Base-by-base conservation (phyloP, 2,329 filamentous ascomycete genomes). In the Trichocomaceae sp. region DNA sequence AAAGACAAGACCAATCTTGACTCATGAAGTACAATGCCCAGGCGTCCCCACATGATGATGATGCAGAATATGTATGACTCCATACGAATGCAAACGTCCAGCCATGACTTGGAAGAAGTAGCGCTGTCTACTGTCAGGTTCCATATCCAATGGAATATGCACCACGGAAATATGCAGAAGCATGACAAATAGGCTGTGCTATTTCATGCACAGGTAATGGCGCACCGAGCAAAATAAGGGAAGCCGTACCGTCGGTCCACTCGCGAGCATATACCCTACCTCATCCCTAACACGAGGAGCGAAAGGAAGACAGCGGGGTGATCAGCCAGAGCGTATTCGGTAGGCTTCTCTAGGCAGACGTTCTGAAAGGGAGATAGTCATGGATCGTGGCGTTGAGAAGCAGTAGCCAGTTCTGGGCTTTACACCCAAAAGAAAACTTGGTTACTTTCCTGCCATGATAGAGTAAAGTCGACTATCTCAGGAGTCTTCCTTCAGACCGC, bases 401-500 rank as follows among this genome's bases (percentile, higher is more conserved):
- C 7, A 20, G 7, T 9, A 12, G 39, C 17, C 17, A 17, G 17
- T 22, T 42, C 39, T 22, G 39, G 39, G 17, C 39, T 42, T 22
- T 22, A 42, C 39, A 22, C 39, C 39, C 19, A 13, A 42, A 29
- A 19, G 7, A 22, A 42, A 39, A 17, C 39, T 20, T 9, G 10
- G 8, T 9, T 42, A 19, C 39, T 20, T 20, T 42, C 39, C 22
- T 42, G 39, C n/a, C n/a, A 9, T 22, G 39, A 42, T 8, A 20
- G 39, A 3, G 20, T n/a, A 7, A 41, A 41, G n/a, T 7, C 29
- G 29, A 33, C 29, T 26, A 7, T 5, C 22, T 51, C 69, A 76
- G 47, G 70, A 69, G 47, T 79, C 78, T 46, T 77, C 78, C 61
- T 74, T 79, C 58, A 84, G 64, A 5, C 81, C 82, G 66, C 82